Percentiles rank a stretch among this genome's conserved stretches.
phyloP scores from a whole-genome alignment of 345 rosid species.

The Cardamine occulta region DNA sequence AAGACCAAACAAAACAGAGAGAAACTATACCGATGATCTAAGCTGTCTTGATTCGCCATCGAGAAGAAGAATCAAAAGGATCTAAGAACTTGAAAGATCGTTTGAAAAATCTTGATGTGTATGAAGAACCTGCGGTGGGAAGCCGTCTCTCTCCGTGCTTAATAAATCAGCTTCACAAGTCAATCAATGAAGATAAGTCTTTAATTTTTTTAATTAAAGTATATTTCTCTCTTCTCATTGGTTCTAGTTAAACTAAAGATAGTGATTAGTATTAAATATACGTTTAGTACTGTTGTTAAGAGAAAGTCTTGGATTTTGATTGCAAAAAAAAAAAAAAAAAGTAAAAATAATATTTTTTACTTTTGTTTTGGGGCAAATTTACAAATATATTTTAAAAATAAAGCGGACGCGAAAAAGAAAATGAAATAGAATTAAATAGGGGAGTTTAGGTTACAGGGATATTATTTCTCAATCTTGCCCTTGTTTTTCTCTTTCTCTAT shows the following conservation, averaged over 20 bases:
- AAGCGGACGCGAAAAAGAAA: slow-evolving; percentile 46
- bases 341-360: not conserved
- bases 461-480: slow-evolving; percentile 24
- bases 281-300: slow-evolving; percentile 20
- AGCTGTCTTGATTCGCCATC: slow-evolving; percentile 43
- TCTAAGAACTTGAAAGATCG: slow-evolving; percentile 27
- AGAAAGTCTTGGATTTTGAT: slow-evolving; percentile 20
- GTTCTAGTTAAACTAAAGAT: slow-evolving; percentile 12
- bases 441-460: slow-evolving; percentile 40
- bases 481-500: not conserved
- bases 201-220: not conserved
- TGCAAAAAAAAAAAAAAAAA: not conserved
- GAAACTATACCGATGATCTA: slow-evolving; percentile 38
- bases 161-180: slow-evolving; percentile 40
- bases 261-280: slow-evolving; percentile 2
- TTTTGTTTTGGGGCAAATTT: not conserved
- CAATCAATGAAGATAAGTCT: slow-evolving; percentile 29
- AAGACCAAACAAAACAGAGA: slow-evolving; percentile 1
- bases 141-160: slow-evolving; percentile 19
- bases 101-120: slow-evolving; percentile 2
- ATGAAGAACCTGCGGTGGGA: slow-evolving; percentile 5
- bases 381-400: not conserved
- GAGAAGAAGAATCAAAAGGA: slow-evolving; percentile 14
- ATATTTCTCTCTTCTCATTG: slow-evolving; percentile 20
- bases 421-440: slow-evolving; percentile 36